phyloP scores from a whole-genome alignment of 2,329 filamentous ascomycete species.

The Stagonosporopsis cucurbitacearum region DNA sequence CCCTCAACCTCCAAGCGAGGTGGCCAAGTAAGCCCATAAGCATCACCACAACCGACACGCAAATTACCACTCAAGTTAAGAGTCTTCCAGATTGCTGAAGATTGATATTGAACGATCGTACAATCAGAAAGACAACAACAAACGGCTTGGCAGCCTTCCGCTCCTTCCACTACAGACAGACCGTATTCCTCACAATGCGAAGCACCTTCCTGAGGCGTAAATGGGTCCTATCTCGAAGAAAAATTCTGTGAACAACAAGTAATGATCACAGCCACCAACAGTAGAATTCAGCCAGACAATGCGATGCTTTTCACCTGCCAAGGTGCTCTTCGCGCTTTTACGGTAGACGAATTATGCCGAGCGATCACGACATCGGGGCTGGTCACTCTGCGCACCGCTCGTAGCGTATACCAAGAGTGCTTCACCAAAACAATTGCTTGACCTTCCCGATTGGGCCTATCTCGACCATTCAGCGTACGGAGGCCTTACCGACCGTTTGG shows the following conservation, averaged over 20 bases:
- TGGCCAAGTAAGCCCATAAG: background rate
- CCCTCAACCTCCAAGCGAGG: background rate
- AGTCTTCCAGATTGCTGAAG: background rate
- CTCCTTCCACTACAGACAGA: background rate
- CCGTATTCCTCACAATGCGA: background rate
- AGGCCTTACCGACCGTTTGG: constrained; percentile 8
- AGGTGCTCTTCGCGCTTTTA: constrained; percentile 19
- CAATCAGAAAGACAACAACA: background rate
- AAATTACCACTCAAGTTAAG: background rate
- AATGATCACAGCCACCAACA: constrained; percentile 13
- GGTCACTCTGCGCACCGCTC: constrained; percentile 18
- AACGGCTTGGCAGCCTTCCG: background rate
- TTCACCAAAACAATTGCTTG: constrained; percentile 22
- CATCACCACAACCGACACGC: background rate
- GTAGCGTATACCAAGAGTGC: constrained; percentile 30
- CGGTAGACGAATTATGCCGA: constrained; percentile 29
- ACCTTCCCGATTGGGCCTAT: constrained; percentile 38
- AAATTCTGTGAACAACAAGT: background rate
- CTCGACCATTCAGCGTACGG: constrained; percentile 21
- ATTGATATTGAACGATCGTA: background rate
- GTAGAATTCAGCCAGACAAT: constrained; percentile 2
- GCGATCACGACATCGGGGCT: constrained; percentile 36
- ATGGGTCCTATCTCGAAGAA: constrained; percentile 1
- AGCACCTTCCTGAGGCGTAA: constrained; percentile 9
- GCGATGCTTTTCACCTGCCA: constrained; percentile 3